Percentiles rank a stretch among this genome's conserved stretches.
phyloP scores from a whole-genome alignment of 2,329 filamentous ascomycete species.

The Microascus cirrosus region DNA sequence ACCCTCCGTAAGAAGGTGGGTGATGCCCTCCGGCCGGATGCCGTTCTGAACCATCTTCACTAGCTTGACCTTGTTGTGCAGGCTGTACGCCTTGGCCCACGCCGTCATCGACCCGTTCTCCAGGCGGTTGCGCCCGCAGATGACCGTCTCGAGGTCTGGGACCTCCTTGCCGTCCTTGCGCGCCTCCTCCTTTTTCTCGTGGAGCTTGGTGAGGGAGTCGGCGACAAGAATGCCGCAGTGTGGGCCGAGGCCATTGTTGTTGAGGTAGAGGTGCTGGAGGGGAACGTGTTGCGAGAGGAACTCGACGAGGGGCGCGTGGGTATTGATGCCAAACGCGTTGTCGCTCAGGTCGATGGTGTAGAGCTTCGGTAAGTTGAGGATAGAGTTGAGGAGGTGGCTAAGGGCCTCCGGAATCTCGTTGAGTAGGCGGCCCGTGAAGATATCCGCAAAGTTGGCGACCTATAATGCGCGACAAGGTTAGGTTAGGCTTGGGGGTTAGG shows the following conservation, averaged over 20 bases:
- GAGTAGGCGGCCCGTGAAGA: conserved; percentile 90
- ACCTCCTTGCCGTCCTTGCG: conserved; percentile 61
- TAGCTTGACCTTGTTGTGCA: conserved; percentile 70
- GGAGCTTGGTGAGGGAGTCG: conserved; percentile 72
- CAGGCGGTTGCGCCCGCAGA: conserved; percentile 89
- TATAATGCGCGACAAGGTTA: conserved; percentile 14
- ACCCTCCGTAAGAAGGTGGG: conserved; percentile 66
- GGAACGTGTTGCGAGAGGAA: conserved; percentile 85
- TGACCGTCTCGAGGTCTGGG: conserved; percentile 84
- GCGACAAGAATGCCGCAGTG: conserved; percentile 83
- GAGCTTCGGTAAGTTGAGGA: conserved; percentile 76
- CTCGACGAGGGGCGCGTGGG: conserved; percentile 80
- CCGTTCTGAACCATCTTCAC: conserved; percentile 99
- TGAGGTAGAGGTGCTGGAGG: conserved; percentile 87
- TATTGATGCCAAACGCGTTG: conserved; percentile 96
- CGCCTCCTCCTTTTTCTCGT: conserved; percentile 72
- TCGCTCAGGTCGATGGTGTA: conserved; percentile 93
- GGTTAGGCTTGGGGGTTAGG: background rate
- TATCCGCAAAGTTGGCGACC: conserved; percentile 86
- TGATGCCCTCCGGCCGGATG: conserved; percentile 88
- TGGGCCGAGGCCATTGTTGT: conserved; percentile 96
- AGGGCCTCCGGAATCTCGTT: conserved; percentile 90
- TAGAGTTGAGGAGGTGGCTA: conserved; percentile 70
- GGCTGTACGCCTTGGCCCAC: conserved; percentile 79
- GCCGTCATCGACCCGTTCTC: conserved; percentile 95